Conservation (phyloP, 2,329 filamentous ascomycete genomes). For the Ceratocystis colombiana region DNA sequence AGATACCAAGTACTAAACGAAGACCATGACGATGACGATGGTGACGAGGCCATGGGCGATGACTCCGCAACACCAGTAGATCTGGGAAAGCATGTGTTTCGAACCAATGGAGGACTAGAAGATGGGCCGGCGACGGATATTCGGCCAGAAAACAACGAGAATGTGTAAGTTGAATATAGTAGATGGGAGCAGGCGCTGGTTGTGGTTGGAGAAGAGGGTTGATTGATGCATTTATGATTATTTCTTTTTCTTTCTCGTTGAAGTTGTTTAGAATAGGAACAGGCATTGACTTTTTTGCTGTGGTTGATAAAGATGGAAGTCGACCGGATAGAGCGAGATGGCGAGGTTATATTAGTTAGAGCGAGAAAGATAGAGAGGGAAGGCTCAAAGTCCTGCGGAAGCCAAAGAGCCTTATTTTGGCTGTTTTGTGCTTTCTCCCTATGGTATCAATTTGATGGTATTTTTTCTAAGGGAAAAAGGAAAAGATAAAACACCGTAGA, state of each 20-base stretch:
- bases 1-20: background rate
- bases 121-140: conserved; percentile 24
- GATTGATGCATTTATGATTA: conserved; percentile 6
- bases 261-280: conserved; percentile 7
- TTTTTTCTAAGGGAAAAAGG: background rate
- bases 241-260: background rate
- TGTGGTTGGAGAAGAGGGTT: too few species aligned
- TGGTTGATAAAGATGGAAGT: background rate
- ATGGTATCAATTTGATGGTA: background rate
- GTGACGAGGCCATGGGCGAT: conserved; percentile 21
- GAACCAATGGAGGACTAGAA: conserved; percentile 10
- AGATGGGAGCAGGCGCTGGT: too few species aligned
- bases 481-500: too few species aligned
- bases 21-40: conserved; percentile 25
- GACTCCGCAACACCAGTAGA: conserved; percentile 23
- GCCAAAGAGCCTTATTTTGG: background rate
- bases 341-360: background rate
- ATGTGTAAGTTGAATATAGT: conserved; percentile 9
- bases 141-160: conserved; percentile 23
- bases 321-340: conserved; percentile 10
- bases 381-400: background rate
- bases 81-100: conserved; percentile 1
- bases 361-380: too few species aligned
- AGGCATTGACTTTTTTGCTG: background rate
- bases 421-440: background rate